These are phyloP conservation scores for Polytolypa hystricis DNA, from an alignment of 2,329 filamentous ascomycete species.

Conservation along the genomic window DNA sequence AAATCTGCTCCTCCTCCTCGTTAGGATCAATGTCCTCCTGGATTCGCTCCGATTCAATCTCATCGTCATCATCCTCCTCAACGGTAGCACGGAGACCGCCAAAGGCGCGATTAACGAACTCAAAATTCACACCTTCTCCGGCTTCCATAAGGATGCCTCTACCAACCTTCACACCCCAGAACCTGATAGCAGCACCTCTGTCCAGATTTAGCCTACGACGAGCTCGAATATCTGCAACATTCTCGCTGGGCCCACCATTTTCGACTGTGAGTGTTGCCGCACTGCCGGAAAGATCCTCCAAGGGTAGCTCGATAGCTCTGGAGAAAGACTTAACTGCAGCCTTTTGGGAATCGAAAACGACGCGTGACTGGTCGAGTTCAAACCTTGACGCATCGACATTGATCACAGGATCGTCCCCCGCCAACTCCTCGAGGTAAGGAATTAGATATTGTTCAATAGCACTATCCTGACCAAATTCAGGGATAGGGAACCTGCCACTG, in stretches of 20 bases:
- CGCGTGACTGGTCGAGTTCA: slow-evolving; percentile 42
- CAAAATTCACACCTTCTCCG: slow-evolving; percentile 44
- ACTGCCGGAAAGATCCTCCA: slow-evolving; percentile 38
- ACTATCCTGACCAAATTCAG: slow-evolving; percentile 37
- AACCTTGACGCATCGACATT: slow-evolving; percentile 50
- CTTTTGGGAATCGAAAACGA: slow-evolving; percentile 42
- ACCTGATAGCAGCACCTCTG: slow-evolving; percentile 27
- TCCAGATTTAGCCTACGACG: too few species aligned
- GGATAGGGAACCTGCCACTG: slow-evolving; percentile 41
- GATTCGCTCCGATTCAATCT: slow-evolving; percentile 33
- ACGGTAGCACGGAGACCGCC: slow-evolving; percentile 44
- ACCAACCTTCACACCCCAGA: slow-evolving; percentile 51
- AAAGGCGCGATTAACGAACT: slow-evolving; percentile 49
- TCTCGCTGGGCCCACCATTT: slow-evolving; percentile 4
- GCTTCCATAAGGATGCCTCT: slow-evolving; percentile 49
- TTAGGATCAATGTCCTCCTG: slow-evolving; percentile 38
- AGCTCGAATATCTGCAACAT: slow-evolving; percentile 19
- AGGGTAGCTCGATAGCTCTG: slow-evolving; percentile 41
- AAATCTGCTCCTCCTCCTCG: slow-evolving; percentile 35
- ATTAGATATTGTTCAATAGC: slow-evolving; percentile 48
- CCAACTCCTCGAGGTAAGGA: slow-evolving; percentile 47
- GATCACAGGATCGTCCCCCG: slow-evolving; percentile 39
- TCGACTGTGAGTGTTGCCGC: slow-evolving; percentile 19
- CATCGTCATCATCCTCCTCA: slow-evolving; percentile 22
- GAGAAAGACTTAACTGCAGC: slow-evolving; percentile 48